These are phyloP conservation scores for Mesotaenium endlicherianum DNA, from an alignment of 139 green algal species.

Conservation along the genomic window DNA sequence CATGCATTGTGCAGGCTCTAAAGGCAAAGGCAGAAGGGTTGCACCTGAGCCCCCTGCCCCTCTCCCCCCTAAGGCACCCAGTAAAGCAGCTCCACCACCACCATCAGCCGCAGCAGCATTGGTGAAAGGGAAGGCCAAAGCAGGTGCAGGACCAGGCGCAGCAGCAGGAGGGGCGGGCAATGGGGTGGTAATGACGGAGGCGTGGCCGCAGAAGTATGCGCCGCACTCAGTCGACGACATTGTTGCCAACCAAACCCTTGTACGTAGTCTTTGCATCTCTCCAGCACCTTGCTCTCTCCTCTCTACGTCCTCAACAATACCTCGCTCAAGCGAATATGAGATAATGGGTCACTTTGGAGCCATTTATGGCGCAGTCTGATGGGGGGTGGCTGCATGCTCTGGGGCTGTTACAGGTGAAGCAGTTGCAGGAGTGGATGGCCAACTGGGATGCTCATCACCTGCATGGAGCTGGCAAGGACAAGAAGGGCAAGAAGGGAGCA, in stretches of 20 bases:
- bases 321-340: too few relatives aligned
- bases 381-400: too few relatives aligned
- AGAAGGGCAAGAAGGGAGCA: constrained; percentile 36
- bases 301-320: background rate
- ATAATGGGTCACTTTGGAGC: too few relatives aligned
- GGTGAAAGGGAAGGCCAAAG: background rate
- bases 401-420: constrained; percentile 27
- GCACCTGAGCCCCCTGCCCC: too few relatives aligned
- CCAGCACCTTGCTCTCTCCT: background rate
- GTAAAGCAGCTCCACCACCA: too few relatives aligned
- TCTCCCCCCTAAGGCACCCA: too few relatives aligned
- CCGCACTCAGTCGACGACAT: constrained; percentile 75
- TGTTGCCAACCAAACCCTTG: constrained; percentile 78
- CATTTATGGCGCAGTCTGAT: too few relatives aligned
- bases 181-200: too few relatives aligned
- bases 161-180: background rate
- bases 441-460: constrained; percentile 77
- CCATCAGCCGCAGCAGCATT: too few relatives aligned
- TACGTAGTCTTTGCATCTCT: constrained; percentile 35
- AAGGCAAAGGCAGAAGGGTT: too few relatives aligned
- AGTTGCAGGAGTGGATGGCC: constrained; percentile 65
- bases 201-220: constrained; percentile 73
- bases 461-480: constrained; percentile 24
- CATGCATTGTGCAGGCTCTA: too few relatives aligned
- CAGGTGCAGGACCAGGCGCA: background rate